Evolutionary conservation across 164 flowering plant species (phyloP).

Genomic region (Liriodendron chinense): DNA sequence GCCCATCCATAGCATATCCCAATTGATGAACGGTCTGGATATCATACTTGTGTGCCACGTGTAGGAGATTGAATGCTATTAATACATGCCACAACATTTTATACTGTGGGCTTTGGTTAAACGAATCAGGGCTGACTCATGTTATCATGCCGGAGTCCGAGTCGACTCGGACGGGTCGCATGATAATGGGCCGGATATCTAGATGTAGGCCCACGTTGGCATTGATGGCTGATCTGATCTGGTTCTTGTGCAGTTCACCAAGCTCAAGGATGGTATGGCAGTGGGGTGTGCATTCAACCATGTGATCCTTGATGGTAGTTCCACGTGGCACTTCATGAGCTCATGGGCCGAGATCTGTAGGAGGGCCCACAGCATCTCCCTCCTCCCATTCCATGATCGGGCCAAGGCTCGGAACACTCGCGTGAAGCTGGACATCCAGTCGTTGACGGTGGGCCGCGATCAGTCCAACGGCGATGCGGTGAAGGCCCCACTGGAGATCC

Average conservation of each 20-base stretch:
- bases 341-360: constrained; percentile 81
- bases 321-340: constrained; percentile 99
- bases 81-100: too few relatives aligned
- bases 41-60: too few relatives aligned
- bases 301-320: constrained; percentile 76
- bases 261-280: constrained; percentile 80
- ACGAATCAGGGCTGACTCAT: too few relatives aligned
- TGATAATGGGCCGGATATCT: too few relatives aligned
- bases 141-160: too few relatives aligned
- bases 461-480: constrained; percentile 20
- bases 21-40: too few relatives aligned
- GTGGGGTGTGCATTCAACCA: constrained; percentile 95
- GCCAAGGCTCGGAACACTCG: constrained; percentile 72
- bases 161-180: too few relatives aligned
- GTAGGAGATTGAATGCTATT: too few relatives aligned
- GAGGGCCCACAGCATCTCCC: constrained; percentile 47
- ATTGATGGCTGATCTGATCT: neutral
- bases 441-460: constrained; percentile 21
- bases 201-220: neutral
- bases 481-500: constrained; percentile 23
- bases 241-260: constrained; percentile 55
- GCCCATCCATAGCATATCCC: too few relatives aligned
- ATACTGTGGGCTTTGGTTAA: too few relatives aligned
- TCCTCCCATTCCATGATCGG: constrained; percentile 76
- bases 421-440: constrained; percentile 72